Conservation (phyloP, 208 protist genomes). For the Trypanosoma scelopori region DNA sequence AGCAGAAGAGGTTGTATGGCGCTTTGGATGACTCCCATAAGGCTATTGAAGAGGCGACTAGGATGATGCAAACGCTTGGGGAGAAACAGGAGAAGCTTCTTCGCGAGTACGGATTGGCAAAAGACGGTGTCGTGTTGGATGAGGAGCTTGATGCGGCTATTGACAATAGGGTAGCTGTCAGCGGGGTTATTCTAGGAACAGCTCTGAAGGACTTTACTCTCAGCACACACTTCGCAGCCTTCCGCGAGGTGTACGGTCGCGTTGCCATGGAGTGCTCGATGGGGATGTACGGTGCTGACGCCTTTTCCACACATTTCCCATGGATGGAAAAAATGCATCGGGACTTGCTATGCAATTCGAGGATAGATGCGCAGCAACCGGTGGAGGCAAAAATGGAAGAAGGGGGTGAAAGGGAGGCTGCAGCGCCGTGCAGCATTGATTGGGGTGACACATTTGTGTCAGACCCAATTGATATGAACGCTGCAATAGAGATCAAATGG, state of each 20-base stretch:
- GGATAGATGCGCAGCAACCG: background rate
- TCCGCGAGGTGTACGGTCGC: slow-evolving; percentile 43
- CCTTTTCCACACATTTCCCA: slow-evolving; percentile 58
- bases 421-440: slow-evolving; percentile 47
- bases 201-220: slow-evolving; percentile 33
- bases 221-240: slow-evolving; percentile 18
- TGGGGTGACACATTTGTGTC: slow-evolving; percentile 48
- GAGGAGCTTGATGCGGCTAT: slow-evolving; percentile 31
- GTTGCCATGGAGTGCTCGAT: slow-evolving; percentile 29
- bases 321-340: slow-evolving; percentile 46
- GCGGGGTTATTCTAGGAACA: slow-evolving; percentile 29
- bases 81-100: slow-evolving; percentile 42
- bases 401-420: slow-evolving; percentile 2
- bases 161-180: slow-evolving; percentile 36
- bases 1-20: slow-evolving; percentile 40
- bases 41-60: slow-evolving; percentile 54
- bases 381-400: background rate
- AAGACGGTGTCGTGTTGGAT: slow-evolving; percentile 3
- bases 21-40: slow-evolving; percentile 57
- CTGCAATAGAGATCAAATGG: slow-evolving; percentile 29
- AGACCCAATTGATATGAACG: slow-evolving; percentile 6
- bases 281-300: slow-evolving; percentile 32
- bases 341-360: slow-evolving; percentile 17
- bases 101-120: slow-evolving; percentile 36
- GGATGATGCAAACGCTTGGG: slow-evolving; percentile 25